Percentiles rank a stretch among this genome's conserved stretches.
Evolutionary conservation across 1,139 yeast genomes (phyloP).

Genomic region (Trichomonascaceae sp.): DNA sequence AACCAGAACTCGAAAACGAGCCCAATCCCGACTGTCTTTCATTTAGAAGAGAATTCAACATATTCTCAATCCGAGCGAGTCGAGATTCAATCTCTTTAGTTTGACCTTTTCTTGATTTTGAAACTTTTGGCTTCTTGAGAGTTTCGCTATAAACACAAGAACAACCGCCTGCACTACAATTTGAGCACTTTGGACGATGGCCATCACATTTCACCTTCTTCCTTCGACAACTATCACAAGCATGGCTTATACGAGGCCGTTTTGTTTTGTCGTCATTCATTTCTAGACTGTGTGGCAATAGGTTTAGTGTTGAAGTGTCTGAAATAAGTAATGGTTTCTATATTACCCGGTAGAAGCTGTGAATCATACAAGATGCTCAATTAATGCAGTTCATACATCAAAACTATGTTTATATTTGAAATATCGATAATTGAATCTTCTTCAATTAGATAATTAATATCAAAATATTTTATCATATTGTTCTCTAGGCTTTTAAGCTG

Average conservation of each 20-base stretch:
- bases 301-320: neutral
- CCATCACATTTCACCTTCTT: constrained; percentile 74
- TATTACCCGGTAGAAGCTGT: neutral
- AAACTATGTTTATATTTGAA: too few relatives aligned
- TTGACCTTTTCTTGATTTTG: constrained; percentile 16
- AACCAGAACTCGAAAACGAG: neutral
- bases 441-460: too few relatives aligned
- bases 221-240: constrained; percentile 63
- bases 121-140: constrained; percentile 26
- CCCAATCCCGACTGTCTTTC: neutral
- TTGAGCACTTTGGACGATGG: constrained; percentile 53
- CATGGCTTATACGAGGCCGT: constrained; percentile 34
- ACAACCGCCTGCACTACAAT: constrained; percentile 45
- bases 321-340: neutral
- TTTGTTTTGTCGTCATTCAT: constrained; percentile 16
- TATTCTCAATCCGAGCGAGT: constrained; percentile 30
- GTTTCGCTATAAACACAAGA: constrained; percentile 30
- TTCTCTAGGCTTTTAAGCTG: too few relatives aligned
- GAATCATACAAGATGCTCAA: neutral
- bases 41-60: constrained; percentile 23
- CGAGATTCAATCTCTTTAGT: constrained; percentile 25
- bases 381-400: neutral
- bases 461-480: too few relatives aligned
- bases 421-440: too few relatives aligned
- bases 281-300: neutral